Evolutionary conservation across 805 yeast genomes (phyloP).

Genomic region (Hanseniaspora guilliermondii): DNA sequence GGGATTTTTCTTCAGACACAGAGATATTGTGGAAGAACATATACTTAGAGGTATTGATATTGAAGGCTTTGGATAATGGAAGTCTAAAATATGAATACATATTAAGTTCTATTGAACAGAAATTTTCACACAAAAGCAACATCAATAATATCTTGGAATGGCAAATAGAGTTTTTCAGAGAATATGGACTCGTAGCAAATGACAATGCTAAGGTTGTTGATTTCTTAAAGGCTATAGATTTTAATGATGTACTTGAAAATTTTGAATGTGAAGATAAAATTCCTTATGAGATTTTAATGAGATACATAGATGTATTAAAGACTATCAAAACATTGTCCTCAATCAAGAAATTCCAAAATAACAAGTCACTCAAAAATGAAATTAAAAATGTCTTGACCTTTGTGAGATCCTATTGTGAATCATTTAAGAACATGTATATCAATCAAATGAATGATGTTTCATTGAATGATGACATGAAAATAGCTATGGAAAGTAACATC

Average conservation of each 20-base stretch:
- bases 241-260: not conserved
- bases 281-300: not conserved
- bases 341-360: conserved; percentile 9
- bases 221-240: not conserved
- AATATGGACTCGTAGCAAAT: not conserved
- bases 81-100: conserved; percentile 1
- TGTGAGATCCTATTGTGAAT: not conserved
- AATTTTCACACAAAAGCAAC: not conserved
- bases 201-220: conserved; percentile 1
- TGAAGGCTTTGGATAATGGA: conserved; percentile 6
- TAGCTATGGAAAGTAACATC: conserved; percentile 16
- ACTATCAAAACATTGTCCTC: conserved; percentile 8
- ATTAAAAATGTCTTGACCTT: not conserved
- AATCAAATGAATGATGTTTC: not conserved
- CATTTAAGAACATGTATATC: not conserved
- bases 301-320: not conserved
- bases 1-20: not conserved
- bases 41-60: not conserved
- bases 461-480: not conserved
- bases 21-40: not conserved
- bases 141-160: not conserved
- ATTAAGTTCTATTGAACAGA: not conserved
- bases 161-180: not conserved
- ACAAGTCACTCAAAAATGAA: not conserved
- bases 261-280: not conserved